Percentiles rank a stretch among this genome's conserved stretches.
phyloP scores from a whole-genome alignment of 2,329 filamentous ascomycete genomes.

The Penicillium sp. region DNA sequence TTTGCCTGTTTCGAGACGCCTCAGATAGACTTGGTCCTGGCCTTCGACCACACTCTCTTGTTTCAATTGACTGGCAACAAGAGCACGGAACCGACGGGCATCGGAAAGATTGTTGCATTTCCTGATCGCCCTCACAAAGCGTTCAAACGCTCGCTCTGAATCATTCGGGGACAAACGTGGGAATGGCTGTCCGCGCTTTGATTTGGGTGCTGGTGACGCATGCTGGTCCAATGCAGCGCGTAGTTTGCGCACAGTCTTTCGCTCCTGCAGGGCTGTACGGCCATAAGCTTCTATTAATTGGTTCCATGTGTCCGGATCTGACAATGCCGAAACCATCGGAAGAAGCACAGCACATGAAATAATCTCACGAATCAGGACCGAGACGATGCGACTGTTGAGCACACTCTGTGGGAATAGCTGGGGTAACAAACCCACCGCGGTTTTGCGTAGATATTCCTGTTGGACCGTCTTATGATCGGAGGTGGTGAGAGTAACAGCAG shows the following conservation, averaged over 20 bases:
- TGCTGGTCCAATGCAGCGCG: slow-evolving; percentile 91
- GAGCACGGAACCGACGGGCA: slow-evolving; percentile 84
- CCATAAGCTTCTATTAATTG: slow-evolving; percentile 88
- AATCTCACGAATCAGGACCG: slow-evolving; percentile 78
- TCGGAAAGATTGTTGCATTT: slow-evolving; percentile 90
- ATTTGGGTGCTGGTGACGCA: slow-evolving; percentile 72
- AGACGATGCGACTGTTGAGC: slow-evolving; percentile 74
- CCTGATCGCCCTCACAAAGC: slow-evolving; percentile 84
- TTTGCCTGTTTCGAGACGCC: slow-evolving; percentile 87
- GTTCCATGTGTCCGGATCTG: slow-evolving; percentile 96
- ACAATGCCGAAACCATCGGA: slow-evolving; percentile 72
- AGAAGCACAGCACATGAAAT: slow-evolving; percentile 87
- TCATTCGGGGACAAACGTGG: slow-evolving; percentile 78
- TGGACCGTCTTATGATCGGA: slow-evolving; percentile 80
- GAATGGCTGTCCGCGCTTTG: slow-evolving; percentile 63
- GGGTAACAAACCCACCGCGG: slow-evolving; percentile 70
- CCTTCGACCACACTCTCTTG: slow-evolving; percentile 73
- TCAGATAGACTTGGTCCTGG: slow-evolving; percentile 80
- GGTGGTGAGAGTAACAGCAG: slow-evolving; percentile 76
- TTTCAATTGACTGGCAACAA: slow-evolving; percentile 87
- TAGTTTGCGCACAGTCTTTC: slow-evolving; percentile 88
- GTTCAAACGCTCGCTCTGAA: slow-evolving; percentile 88
- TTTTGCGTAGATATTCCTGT: slow-evolving; percentile 78
- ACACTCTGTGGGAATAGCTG: slow-evolving; percentile 69
- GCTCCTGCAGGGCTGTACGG: slow-evolving; percentile 82